Conservation (phyloP, 345 rosid genomes). For the Cardamine chenopodiifolia region DNA sequence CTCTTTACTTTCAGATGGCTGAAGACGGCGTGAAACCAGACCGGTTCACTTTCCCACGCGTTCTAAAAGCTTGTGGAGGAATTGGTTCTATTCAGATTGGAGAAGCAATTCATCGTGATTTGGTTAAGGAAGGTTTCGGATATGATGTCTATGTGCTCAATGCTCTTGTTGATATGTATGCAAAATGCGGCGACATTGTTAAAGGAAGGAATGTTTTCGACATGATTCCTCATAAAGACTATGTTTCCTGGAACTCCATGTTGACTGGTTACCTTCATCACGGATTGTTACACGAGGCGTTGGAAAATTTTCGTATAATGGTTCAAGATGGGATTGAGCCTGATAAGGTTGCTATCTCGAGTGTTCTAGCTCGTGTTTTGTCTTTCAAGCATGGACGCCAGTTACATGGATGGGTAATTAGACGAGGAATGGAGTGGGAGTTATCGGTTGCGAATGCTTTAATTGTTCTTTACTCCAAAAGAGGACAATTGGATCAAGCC, state of each 20-base stretch:
- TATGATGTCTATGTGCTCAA: constrained; percentile 63
- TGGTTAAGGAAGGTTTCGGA: constrained; percentile 69
- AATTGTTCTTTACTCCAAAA: constrained; percentile 58
- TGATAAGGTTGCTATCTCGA: constrained; percentile 73
- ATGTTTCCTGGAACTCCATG: constrained; percentile 83
- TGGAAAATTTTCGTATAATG: constrained; percentile 56
- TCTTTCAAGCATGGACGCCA: constrained; percentile 54
- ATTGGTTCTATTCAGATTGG: constrained; percentile 72
- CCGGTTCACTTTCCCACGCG: constrained; percentile 78
- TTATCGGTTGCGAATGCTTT: constrained; percentile 67
- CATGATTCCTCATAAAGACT: constrained; percentile 55
- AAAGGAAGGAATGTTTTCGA: constrained; percentile 73
- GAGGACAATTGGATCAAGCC: constrained; percentile 51
- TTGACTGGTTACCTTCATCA: constrained; percentile 66
- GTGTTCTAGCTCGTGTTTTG: constrained; percentile 53
- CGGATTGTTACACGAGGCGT: constrained; percentile 58
- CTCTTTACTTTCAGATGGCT: constrained; percentile 86
- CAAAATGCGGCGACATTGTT: constrained; percentile 90
- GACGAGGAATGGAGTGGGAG: constrained; percentile 62
- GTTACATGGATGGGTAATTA: constrained; percentile 74
- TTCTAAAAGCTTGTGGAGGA: constrained; percentile 81
- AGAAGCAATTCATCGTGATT: constrained; percentile 72
- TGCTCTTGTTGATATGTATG: constrained; percentile 89
- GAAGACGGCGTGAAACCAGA: constrained; percentile 84
- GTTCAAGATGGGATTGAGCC: constrained; percentile 57